Conservation (phyloP, 2,329 filamentous ascomycete genomes). For the Aspergillus brunneoviolaceus region DNA sequence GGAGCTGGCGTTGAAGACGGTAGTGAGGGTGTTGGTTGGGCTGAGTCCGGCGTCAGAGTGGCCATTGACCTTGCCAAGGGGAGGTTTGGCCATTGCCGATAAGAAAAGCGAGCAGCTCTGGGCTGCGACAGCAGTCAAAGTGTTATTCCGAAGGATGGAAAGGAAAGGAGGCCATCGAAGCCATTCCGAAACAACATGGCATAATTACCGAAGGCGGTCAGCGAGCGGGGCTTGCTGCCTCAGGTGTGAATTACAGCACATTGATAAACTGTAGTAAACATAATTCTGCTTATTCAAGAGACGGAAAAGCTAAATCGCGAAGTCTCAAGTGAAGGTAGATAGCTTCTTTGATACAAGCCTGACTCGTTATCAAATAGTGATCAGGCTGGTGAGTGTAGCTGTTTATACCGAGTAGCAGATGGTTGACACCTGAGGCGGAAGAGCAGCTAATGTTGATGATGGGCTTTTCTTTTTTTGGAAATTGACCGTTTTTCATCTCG, state of each 20-base stretch:
- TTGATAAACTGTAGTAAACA: too few species aligned
- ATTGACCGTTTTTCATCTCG: neutral
- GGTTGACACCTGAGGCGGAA: slow-evolving; percentile 17
- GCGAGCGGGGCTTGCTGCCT: neutral
- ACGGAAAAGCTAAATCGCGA: too few species aligned
- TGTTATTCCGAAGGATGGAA: neutral
- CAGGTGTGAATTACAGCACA: too few species aligned
- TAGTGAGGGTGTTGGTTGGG: slow-evolving; percentile 19
- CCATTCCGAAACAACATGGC: neutral
- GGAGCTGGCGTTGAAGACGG: slow-evolving; percentile 69
- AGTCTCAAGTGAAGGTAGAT: too few species aligned
- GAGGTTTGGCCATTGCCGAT: slow-evolving; percentile 23
- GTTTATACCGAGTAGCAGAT: neutral
- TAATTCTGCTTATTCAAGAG: too few species aligned
- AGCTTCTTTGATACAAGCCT: too few species aligned
- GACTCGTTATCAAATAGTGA: too few species aligned
- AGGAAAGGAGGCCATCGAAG: neutral
- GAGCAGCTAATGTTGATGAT: neutral
- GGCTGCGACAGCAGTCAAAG: neutral
- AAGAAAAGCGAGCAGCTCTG: neutral
- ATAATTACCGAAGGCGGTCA: neutral
- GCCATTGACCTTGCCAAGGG: slow-evolving; percentile 27
- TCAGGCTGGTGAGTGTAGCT: neutral
- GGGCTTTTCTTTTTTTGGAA: neutral
- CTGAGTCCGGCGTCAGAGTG: slow-evolving; percentile 15